These are phyloP conservation scores for Candida silvicultrix DNA, from an alignment of 805 yeast species.

Conservation along the genomic window DNA sequence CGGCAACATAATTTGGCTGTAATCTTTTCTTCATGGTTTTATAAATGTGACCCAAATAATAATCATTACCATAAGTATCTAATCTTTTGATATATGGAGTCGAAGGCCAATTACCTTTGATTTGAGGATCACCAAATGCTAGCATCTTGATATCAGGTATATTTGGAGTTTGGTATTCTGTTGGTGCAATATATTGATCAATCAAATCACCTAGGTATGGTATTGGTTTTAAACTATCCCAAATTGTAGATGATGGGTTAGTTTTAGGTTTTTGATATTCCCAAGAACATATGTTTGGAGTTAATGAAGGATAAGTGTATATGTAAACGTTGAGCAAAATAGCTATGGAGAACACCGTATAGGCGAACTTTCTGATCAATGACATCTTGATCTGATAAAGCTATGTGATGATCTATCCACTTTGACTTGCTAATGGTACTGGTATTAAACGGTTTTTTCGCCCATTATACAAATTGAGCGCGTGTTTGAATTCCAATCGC, in stretches of 20 bases:
- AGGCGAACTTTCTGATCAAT: constrained; percentile 18
- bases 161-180: constrained; percentile 7
- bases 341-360: constrained; percentile 28
- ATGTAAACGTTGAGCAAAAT: constrained; percentile 53
- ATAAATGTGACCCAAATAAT: constrained; percentile 81
- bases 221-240: constrained; percentile 4
- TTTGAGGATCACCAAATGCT: constrained; percentile 96
- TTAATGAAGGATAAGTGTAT: constrained; percentile 68
- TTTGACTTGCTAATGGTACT: no score
- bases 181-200: constrained; percentile 23
- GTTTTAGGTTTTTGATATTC: constrained; percentile 16
- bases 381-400: no score
- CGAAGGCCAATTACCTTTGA: constrained; percentile 76
- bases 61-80: constrained; percentile 88
- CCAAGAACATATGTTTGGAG: constrained; percentile 59
- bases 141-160: constrained; percentile 54
- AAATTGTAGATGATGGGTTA: constrained; percentile 8
- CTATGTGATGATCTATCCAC: no score
- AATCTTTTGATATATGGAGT: constrained; percentile 68
- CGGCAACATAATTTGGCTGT: constrained; percentile 75
- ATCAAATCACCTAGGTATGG: constrained; percentile 18
- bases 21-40: constrained; percentile 54
- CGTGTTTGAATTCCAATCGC: no score
- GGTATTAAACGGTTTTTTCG: no score
- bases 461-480: no score